Evolutionary conservation across 306 rosid species (phyloP).

Genomic region (Geum urbanum): DNA sequence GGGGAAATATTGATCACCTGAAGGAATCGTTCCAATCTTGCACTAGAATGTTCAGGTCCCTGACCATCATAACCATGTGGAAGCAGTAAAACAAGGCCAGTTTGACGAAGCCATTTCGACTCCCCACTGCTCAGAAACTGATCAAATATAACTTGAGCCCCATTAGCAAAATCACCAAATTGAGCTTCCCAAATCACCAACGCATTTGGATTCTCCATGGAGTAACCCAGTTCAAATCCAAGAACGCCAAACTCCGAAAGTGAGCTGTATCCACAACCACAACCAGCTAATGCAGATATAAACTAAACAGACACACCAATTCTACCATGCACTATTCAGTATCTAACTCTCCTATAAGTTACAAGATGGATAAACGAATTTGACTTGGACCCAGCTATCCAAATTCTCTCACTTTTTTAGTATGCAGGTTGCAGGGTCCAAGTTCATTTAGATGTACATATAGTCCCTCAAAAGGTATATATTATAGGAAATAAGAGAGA

Average conservation of each 20-base stretch:
- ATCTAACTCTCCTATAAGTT: too few species aligned
- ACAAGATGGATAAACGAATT: too few species aligned
- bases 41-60: slow-evolving; percentile 99
- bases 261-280: slow-evolving; percentile 52
- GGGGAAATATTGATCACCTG: slow-evolving; percentile 43
- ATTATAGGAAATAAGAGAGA: not conserved
- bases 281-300: slow-evolving; percentile 18
- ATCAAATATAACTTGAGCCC: slow-evolving; percentile 95
- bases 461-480: not conserved
- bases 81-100: slow-evolving; percentile 86
- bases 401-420: not conserved
- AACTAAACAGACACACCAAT: slow-evolving; percentile 9
- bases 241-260: slow-evolving; percentile 95
- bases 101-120: slow-evolving; percentile 95
- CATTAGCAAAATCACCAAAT: slow-evolving; percentile 96
- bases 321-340: slow-evolving; percentile 1
- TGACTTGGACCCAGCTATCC: not conserved
- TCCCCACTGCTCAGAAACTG: slow-evolving; percentile 92
- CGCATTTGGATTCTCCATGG: slow-evolving; percentile 95
- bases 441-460: not conserved
- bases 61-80: slow-evolving; percentile 99
- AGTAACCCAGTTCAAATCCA: slow-evolving; percentile 96
- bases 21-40: slow-evolving; percentile 84
- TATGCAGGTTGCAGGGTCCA: not conserved
- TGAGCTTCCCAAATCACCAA: slow-evolving; percentile 98